phyloP scores from a whole-genome alignment of 257 asterid species.

The Perilla frutescens region DNA sequence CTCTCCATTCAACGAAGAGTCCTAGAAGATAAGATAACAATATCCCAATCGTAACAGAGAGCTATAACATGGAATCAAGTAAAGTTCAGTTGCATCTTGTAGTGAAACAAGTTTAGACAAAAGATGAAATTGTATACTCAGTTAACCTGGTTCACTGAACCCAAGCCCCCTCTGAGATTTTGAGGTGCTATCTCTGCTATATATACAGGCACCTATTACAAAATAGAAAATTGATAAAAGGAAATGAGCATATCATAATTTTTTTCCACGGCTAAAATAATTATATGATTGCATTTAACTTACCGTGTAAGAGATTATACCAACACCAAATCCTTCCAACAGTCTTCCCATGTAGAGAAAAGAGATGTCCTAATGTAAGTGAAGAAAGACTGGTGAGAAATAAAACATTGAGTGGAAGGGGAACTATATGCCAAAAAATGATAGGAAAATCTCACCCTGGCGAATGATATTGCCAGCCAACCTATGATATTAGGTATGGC shows the following conservation, averaged over 20 bases:
- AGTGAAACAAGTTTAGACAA: slow-evolving; percentile 19
- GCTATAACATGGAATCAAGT: slow-evolving; percentile 49
- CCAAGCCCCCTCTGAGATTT: slow-evolving; percentile 68
- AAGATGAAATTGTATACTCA: slow-evolving; percentile 18
- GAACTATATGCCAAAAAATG: background rate
- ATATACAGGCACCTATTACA: slow-evolving; percentile 68
- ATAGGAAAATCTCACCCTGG: slow-evolving; percentile 55
- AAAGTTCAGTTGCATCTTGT: slow-evolving; percentile 25
- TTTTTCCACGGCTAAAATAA: slow-evolving; percentile 8
- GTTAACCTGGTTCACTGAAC: slow-evolving; percentile 80
- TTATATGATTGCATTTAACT: slow-evolving; percentile 3
- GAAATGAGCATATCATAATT: background rate
- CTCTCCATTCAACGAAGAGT: slow-evolving; percentile 79
- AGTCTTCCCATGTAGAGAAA: slow-evolving; percentile 96
- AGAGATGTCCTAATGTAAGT: slow-evolving; percentile 60
- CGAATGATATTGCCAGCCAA: slow-evolving; percentile 89
- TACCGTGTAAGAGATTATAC: slow-evolving; percentile 89
- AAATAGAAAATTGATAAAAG: slow-evolving; percentile 5
- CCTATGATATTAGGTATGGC: slow-evolving; percentile 93
- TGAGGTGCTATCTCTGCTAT: slow-evolving; percentile 86
- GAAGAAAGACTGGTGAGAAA: slow-evolving; percentile 5
- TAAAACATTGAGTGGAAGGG: background rate
- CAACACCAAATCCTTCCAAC: slow-evolving; percentile 96
- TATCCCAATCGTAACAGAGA: slow-evolving; percentile 90
- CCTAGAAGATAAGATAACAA: slow-evolving; percentile 86